Conservation (phyloP, 106 monocot species). For the Posidonia australis region DNA sequence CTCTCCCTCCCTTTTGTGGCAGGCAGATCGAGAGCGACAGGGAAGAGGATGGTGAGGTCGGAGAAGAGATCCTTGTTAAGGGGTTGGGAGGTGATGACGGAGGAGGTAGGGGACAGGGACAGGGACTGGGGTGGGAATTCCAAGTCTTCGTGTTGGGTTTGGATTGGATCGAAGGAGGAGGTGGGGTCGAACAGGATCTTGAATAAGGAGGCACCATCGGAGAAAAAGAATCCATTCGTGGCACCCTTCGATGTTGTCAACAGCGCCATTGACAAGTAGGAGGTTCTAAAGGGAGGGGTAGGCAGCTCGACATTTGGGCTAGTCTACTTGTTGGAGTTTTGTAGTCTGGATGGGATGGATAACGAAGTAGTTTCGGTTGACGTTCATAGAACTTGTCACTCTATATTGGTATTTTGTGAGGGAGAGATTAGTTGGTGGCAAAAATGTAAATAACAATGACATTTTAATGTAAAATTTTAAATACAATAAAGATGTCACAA, state of each 20-base stretch:
- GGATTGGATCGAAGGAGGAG: conserved; percentile 1
- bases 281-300: neutral
- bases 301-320: too few species aligned
- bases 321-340: too few species aligned
- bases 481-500: too few species aligned
- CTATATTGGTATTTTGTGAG: too few species aligned
- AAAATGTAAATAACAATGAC: too few species aligned
- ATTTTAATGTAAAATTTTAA: too few species aligned
- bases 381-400: too few species aligned
- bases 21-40: neutral
- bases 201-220: conserved; percentile 45
- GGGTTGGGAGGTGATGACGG: conserved; percentile 16
- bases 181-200: conserved; percentile 73
- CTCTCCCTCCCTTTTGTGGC: too few species aligned
- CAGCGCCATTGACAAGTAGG: conserved; percentile 5
- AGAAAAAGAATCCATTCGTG: too few species aligned
- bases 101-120: neutral
- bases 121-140: neutral
- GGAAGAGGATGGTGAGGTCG: conserved; percentile 28
- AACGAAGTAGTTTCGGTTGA: too few species aligned
- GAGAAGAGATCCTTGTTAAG: conserved; percentile 72
- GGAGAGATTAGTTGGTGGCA: too few species aligned
- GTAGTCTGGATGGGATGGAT: too few species aligned
- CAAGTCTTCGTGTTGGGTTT: neutral
- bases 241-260: neutral